A percentile compares a stretch with the other conserved stretches of the same genome.
Conservation (phyloP, 1,139 yeast genomes). For the Martiniozyma asiatica region DNA sequence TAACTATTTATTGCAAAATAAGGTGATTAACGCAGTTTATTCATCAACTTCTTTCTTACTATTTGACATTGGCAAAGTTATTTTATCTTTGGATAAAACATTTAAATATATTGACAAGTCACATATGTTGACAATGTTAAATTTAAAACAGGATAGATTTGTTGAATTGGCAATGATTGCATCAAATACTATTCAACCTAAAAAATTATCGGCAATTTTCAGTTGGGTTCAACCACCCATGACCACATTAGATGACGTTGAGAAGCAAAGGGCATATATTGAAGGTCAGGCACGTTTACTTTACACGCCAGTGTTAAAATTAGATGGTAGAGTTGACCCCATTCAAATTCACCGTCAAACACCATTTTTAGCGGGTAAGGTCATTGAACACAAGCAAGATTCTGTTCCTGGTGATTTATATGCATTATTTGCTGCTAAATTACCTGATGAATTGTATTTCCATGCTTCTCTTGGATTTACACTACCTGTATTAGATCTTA, state of each 20-base stretch:
- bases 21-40: too few species aligned
- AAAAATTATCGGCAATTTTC: conserved; percentile 1
- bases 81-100: too few species aligned
- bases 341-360: conserved; percentile 19
- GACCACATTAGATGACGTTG: too few species aligned
- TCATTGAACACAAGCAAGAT: conserved; percentile 3
- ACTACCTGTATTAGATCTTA: too few species aligned
- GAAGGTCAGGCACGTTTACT: conserved; percentile 41
- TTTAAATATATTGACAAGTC: too few species aligned
- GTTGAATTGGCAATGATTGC: conserved; percentile 65
- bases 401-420: conserved; percentile 67
- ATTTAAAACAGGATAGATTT: too few species aligned
- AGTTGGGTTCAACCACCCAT: too few species aligned
- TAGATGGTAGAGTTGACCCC: conserved; percentile 58
- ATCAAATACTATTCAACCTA: conserved; percentile 69
- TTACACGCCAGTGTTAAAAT: conserved; percentile 60
- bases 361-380: conserved; percentile 1
- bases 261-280: too few species aligned
- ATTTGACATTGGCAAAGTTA: too few species aligned
- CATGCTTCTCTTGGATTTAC: conserved; percentile 77
- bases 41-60: too few species aligned
- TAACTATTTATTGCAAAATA: too few species aligned
- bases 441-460: conserved; percentile 79
- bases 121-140: too few species aligned
- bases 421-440: conserved; percentile 70